Evolutionary conservation across 805 yeast genomes (phyloP).

Genomic region (Danielozyma ontarioensis): DNA sequence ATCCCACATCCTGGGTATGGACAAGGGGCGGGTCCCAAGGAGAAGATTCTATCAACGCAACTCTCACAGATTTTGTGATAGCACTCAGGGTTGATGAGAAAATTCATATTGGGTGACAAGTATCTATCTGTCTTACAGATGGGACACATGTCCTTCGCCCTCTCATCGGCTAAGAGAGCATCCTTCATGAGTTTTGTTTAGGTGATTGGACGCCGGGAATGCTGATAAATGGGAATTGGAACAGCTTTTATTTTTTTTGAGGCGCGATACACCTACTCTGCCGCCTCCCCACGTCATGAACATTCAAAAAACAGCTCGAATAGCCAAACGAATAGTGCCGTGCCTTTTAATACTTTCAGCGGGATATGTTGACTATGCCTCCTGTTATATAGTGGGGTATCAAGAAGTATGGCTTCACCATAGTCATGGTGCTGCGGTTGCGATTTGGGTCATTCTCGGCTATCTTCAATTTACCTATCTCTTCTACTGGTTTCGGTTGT

Average conservation of each 20-base stretch:
- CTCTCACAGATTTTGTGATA: slow-evolving; percentile 96
- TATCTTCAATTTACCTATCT: neutral
- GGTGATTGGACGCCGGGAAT: neutral
- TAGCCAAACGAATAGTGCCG: slow-evolving; percentile 22
- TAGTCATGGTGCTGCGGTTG: slow-evolving; percentile 27
- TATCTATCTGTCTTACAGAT: slow-evolving; percentile 95
- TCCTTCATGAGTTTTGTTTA: slow-evolving; percentile 3
- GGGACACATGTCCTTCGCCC: slow-evolving; percentile 83
- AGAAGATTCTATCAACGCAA: slow-evolving; percentile 92
- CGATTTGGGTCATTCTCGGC: slow-evolving; percentile 22
- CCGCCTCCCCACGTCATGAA: too few relatives aligned
- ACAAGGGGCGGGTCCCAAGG: slow-evolving; percentile 94
- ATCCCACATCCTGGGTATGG: slow-evolving; percentile 91
- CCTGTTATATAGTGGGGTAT: slow-evolving; percentile 42
- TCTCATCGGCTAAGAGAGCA: slow-evolving; percentile 33
- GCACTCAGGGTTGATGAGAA: slow-evolving; percentile 93
- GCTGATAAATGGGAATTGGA: slow-evolving; percentile 3
- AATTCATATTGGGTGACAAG: slow-evolving; percentile 87
- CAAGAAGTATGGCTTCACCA: slow-evolving; percentile 25
- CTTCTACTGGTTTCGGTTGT: slow-evolving; percentile 42
- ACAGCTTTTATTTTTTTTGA: neutral
- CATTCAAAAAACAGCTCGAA: slow-evolving; percentile 1
- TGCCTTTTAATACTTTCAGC: slow-evolving; percentile 18
- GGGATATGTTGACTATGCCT: slow-evolving; percentile 41
- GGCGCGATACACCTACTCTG: too few relatives aligned